Evolutionary conservation across 208 protist genomes (phyloP), one percentile per base, ranked within the genome.

Genomic region (Tritrichomonas foetus): DNA sequence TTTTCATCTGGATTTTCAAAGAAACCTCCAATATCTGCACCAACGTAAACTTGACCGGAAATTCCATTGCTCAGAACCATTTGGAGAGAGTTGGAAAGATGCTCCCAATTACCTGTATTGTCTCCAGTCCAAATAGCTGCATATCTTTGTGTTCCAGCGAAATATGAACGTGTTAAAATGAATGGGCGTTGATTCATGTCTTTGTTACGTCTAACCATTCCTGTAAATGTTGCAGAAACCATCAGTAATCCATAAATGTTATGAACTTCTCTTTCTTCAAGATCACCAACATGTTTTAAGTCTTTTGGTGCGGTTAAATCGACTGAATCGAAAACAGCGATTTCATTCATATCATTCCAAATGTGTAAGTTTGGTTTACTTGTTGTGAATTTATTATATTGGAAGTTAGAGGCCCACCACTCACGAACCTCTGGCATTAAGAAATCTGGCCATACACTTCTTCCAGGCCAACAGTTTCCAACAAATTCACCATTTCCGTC

Each of bases 321-420:
- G 49, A 96, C 96, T 8, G 97, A 97, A 94, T 98, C 97, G 95
- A 99, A 99, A 14, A 99, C 98, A 1, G 97, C 98, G 9, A 98
- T 98, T 94, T 97, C 97, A 95, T 99, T 99, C 99, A 99, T 99
- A 97, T 99, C 98, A 74, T 99, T 99, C 99, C 99, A 99, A 36
- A 97, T 98, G 96, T 98, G 98, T 36, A 99, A 95, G 94, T 96
- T 96, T 50, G 94, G 94, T 1, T 97, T 97, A 20, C 97, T 97
- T 30, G 96, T 97, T 22, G 95, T n/a, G 44, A 94, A 95, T 82
- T 82, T 1, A 16, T 82, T 66, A 64, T 92, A 95, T 5, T 39
- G 36, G 50, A 95, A 94, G 13, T 92, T 25, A 9, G 41, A 22
- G 39, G 75, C 78, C 93, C 93, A 95, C 44, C 53, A 94, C 16